Evolutionary conservation across 306 rosid species (phyloP).

Genomic region (Dalbergia cochinchinensis): DNA sequence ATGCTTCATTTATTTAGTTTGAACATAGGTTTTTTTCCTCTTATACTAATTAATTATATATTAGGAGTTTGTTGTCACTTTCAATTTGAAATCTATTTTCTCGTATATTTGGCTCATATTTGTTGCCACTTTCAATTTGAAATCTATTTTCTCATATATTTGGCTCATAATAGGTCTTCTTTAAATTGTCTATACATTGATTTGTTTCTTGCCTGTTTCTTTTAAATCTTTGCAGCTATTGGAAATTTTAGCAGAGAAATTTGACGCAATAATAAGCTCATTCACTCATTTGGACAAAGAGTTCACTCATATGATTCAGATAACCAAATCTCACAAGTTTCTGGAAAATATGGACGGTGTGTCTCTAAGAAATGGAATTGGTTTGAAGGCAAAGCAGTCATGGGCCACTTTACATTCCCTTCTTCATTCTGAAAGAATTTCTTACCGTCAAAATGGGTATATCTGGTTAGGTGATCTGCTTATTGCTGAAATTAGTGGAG

Average conservation of each 20-base stretch:
- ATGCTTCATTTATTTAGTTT: conserved; percentile 30
- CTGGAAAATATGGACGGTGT: conserved; percentile 73
- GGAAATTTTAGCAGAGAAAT: conserved; percentile 81
- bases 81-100: conserved; percentile 36
- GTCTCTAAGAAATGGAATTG: conserved; percentile 68
- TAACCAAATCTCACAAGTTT: conserved; percentile 78
- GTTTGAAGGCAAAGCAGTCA: conserved; percentile 71
- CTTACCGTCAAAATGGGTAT: conserved; percentile 89
- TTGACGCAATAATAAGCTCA: conserved; percentile 76
- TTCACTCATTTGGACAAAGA: conserved; percentile 93
- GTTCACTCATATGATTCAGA: conserved; percentile 84
- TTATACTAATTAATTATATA: conserved; percentile 26
- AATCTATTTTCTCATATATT: conserved; percentile 30
- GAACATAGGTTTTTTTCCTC: conserved; percentile 2
- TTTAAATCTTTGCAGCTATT: conserved; percentile 75
- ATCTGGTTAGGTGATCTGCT: conserved; percentile 97
- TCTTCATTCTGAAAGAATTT: conserved; percentile 86
- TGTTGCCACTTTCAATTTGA: conserved; percentile 27
- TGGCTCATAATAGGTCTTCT: conserved; percentile 4
- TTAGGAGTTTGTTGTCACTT: conserved; percentile 17
- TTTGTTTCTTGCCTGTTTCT: conserved; percentile 30
- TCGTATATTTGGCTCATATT: conserved; percentile 18
- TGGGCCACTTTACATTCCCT: conserved; percentile 97
- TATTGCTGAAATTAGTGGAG: conserved; percentile 85
- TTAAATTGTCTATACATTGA: conserved; percentile 19